Percentiles rank a stretch among this genome's conserved stretches.
phyloP scores from a whole-genome alignment of 202 grass and related monocot species.

The Panicum virgatum region DNA sequence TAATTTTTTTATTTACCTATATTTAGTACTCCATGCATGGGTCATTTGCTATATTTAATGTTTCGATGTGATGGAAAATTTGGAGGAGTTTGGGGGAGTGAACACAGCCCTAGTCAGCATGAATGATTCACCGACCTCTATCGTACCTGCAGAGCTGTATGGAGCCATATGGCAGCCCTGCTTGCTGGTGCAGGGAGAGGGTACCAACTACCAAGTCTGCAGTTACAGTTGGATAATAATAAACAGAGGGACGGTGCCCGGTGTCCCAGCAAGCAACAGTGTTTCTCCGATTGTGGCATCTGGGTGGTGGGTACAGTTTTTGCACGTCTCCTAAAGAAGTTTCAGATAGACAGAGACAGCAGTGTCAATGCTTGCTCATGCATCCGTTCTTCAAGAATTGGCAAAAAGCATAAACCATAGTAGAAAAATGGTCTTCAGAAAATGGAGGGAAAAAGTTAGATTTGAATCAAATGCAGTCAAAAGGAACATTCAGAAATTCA shows the following conservation, averaged over 20 bases:
- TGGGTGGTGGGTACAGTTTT: background rate
- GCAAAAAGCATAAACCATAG: background rate
- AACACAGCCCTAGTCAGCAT: too few species aligned
- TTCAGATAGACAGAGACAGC: background rate
- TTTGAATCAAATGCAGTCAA: conserved; percentile 1
- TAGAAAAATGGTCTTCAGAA: background rate
- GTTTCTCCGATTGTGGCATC: background rate
- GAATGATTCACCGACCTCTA: background rate
- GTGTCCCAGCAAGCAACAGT: conserved; percentile 24
- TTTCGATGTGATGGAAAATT: too few species aligned
- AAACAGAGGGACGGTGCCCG: background rate
- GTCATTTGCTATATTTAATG: too few species aligned
- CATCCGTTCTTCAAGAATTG: background rate
- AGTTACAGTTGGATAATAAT: conserved; percentile 7
- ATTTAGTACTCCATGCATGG: too few species aligned
- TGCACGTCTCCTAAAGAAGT: background rate
- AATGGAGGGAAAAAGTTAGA: conserved; percentile 1
- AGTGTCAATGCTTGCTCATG: background rate
- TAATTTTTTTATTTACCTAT: too few species aligned
- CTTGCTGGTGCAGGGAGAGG: background rate
- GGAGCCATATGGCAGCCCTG: conserved; percentile 25
- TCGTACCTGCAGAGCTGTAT: background rate
- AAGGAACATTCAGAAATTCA: conserved; percentile 21
- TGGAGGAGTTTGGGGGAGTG: too few species aligned
- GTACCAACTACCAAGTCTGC: background rate